These are phyloP conservation scores for Besnoitia besnoiti DNA, from an alignment of 169 alveolate genomes.

Conservation along the genomic window DNA sequence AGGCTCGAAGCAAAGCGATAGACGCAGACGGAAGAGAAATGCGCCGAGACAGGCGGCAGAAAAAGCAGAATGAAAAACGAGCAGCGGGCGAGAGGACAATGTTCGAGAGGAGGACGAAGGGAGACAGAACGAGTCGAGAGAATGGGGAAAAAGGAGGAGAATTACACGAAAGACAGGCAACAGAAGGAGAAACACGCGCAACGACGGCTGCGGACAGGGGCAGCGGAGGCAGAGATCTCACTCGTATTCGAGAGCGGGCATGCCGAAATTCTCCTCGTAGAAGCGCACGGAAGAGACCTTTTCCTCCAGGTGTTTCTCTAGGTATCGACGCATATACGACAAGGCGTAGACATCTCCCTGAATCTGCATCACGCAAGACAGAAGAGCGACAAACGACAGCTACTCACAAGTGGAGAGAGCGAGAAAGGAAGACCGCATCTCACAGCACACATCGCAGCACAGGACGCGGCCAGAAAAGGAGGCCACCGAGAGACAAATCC, in stretches of 20 bases:
- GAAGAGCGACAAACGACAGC: neutral
- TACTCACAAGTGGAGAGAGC: neutral
- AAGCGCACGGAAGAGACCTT: neutral
- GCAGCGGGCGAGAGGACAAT: neutral
- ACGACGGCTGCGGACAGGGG: too few relatives aligned
- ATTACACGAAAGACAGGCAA: neutral
- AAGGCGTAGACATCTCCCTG: conserved; percentile 52
- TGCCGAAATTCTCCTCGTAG: conserved; percentile 41
- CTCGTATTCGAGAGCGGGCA: conserved; percentile 46
- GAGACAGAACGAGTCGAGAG: neutral
- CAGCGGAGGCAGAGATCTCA: neutral
- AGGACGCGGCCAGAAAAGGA: neutral
- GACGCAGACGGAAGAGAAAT: neutral
- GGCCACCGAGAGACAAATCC: neutral
- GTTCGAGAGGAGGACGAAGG: neutral
- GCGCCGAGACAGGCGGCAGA: neutral
- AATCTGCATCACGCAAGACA: neutral
- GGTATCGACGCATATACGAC: conserved; percentile 45
- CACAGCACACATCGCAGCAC: neutral
- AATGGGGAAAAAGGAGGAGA: neutral
- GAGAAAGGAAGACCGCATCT: neutral
- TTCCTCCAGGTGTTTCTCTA: conserved; percentile 18
- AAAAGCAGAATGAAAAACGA: neutral
- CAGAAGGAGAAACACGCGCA: neutral
- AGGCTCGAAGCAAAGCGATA: neutral